Percentiles rank a stretch among this genome's conserved stretches.
Evolutionary conservation across 495 filamentous ascomycete species (phyloP).

Genomic region (Tricharina praecox): DNA sequence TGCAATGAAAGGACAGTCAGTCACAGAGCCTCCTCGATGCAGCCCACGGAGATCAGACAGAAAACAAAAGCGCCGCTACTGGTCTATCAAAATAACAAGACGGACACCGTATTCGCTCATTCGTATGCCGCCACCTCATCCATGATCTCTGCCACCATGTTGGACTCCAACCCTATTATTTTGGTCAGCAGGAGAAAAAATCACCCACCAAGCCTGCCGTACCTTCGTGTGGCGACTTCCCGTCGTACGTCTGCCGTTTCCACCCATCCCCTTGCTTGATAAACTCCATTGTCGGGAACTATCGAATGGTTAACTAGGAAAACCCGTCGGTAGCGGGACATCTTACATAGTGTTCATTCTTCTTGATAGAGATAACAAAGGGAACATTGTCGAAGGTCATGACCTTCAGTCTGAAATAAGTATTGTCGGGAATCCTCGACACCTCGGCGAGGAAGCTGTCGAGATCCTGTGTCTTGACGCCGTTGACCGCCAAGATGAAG

Average conservation of each 20-base stretch:
- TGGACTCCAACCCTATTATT: conserved; percentile 2
- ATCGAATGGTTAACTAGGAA: no score
- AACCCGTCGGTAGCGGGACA: no score
- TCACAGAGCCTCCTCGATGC: no score
- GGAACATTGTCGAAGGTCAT: conserved; percentile 96
- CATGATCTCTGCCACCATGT: conserved; percentile 7
- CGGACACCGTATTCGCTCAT: background rate
- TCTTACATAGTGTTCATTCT: conserved; percentile 87
- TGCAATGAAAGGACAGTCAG: no score
- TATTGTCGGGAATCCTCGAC: conserved; percentile 80
- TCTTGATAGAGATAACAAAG: conserved; percentile 98
- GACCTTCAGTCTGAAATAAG: conserved; percentile 84
- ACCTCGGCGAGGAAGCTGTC: conserved; percentile 62
- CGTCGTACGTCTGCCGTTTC: conserved; percentile 55
- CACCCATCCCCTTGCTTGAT: conserved; percentile 54
- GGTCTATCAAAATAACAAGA: no score
- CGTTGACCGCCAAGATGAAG: conserved; percentile 93
- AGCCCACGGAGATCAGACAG: no score
- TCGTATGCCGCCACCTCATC: conserved; percentile 1
- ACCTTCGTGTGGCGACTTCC: conserved; percentile 21
- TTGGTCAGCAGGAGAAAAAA: background rate
- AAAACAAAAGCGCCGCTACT: no score
- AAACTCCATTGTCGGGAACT: conserved; percentile 76
- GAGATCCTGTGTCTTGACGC: conserved; percentile 61
- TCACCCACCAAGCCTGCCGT: background rate